Evolutionary conservation across 805 yeast species (phyloP), one percentile per base, ranked within the genome.

Genomic region (Candida insectalens): DNA sequence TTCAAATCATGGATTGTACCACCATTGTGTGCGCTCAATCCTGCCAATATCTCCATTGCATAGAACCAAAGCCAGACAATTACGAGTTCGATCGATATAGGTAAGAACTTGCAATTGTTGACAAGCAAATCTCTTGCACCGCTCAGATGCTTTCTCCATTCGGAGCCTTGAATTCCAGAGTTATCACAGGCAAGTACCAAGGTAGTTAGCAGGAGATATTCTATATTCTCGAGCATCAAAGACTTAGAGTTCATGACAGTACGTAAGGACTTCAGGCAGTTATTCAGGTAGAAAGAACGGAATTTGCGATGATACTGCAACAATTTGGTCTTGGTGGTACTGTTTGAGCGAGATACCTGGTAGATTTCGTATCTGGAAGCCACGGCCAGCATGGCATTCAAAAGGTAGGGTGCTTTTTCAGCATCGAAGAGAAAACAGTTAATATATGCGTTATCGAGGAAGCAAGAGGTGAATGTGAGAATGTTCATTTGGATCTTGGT

Each of bases 371-470:
- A 65, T 27, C 75, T 64, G 1, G 89, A 88, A 3, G 89, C 83
- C 28, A 76, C 78, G 0, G 89, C 83, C 29, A 82, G 49, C 4
- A 80, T 65, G 0, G 88, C 85, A 34, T 82, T 80, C 27, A 82
- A 55, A 9, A 82, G 48, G 47, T 76, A 81, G 0, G 82, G 67
- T 36, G 81, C 81, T 25, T 64, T 62, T 32, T 53, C 55, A 2
- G 62, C 56, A 27, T 53, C 55, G 16, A 49, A 34, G 8, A 59
- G 36, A 30, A 58, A 53, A 19, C 55, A 47, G 17, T 50, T 50
- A 12, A 57, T 53, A 32, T 57, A 53, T 1, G 59, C 51, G 35
- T 55, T 57, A 28, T 53, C 48, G 7, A 57, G 35, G 33, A 57
- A 55, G 27, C 49, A 49, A 3, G 62, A 51, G 15, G 60, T 47